Conservation (phyloP, 805 yeast species). For the Cyberlindnera sargentensis region DNA sequence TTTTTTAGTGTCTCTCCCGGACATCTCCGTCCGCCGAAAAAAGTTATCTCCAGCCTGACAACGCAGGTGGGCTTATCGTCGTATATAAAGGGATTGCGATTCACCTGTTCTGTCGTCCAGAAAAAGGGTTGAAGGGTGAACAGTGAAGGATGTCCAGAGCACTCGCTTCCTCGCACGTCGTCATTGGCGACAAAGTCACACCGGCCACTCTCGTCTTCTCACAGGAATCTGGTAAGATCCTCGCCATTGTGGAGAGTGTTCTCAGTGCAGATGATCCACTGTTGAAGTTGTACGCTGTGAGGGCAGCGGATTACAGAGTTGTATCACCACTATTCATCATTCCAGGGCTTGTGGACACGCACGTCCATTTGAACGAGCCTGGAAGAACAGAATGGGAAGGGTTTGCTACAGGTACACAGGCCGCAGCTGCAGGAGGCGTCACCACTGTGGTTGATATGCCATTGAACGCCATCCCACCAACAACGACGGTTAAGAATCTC, state of each 20-base stretch:
- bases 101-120: neutral
- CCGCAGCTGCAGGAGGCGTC: constrained; percentile 95
- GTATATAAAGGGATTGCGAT: neutral
- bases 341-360: constrained; percentile 92
- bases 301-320: constrained; percentile 37
- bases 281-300: constrained; percentile 36
- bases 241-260: constrained; percentile 39
- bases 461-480: constrained; percentile 90
- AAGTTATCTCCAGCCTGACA: too few relatives aligned
- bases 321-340: constrained; percentile 60
- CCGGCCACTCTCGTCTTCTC: constrained; percentile 68
- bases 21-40: neutral
- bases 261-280: constrained; percentile 33
- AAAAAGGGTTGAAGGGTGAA: neutral
- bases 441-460: constrained; percentile 97
- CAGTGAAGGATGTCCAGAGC: constrained; percentile 34
- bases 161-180: constrained; percentile 51
- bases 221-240: constrained; percentile 47
- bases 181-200: constrained; percentile 35
- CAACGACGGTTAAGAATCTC: constrained; percentile 76
- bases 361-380: constrained; percentile 92
- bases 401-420: constrained; percentile 89
- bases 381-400: constrained; percentile 99
- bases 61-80: neutral
- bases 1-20: neutral